These are phyloP conservation scores for Vigna unguiculata DNA, from an alignment of 306 rosid genomes.

Conservation along the genomic window DNA sequence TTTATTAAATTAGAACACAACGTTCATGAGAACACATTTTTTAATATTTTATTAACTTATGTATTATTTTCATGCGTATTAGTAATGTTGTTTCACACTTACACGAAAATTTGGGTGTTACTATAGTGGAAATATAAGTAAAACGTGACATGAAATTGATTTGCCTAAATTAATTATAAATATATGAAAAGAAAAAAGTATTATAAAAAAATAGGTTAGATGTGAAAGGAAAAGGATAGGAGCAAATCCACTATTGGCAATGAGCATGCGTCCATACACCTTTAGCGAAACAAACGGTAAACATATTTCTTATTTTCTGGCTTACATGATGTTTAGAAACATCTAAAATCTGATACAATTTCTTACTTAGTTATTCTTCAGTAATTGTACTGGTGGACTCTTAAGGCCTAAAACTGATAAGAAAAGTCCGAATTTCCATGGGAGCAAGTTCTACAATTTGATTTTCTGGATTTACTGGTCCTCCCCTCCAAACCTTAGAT, in stretches of 20 bases:
- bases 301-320: neutral
- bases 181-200: neutral
- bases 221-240: neutral
- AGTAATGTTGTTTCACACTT: too few relatives aligned
- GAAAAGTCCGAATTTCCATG: conserved; percentile 72
- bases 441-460: conserved; percentile 69
- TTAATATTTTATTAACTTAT: too few relatives aligned
- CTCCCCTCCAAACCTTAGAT: conserved; percentile 56
- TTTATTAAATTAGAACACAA: too few relatives aligned
- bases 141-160: too few relatives aligned
- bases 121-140: too few relatives aligned
- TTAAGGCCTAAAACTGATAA: conserved; percentile 45
- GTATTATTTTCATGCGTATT: too few relatives aligned
- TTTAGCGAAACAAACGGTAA: neutral
- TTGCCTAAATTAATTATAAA: too few relatives aligned
- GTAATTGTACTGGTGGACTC: neutral
- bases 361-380: conserved; percentile 25
- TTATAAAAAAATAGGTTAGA: neutral
- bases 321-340: conserved; percentile 3
- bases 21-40: too few relatives aligned
- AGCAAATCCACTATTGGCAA: conserved; percentile 12
- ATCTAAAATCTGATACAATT: neutral
- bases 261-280: conserved; percentile 13
- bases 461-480: conserved; percentile 68
- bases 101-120: too few relatives aligned